A percentile compares a stretch with the other conserved stretches of the same genome.
Evolutionary conservation across 2,329 filamentous ascomycete species (phyloP).

Genomic region (Paecilomyces formosus): DNA sequence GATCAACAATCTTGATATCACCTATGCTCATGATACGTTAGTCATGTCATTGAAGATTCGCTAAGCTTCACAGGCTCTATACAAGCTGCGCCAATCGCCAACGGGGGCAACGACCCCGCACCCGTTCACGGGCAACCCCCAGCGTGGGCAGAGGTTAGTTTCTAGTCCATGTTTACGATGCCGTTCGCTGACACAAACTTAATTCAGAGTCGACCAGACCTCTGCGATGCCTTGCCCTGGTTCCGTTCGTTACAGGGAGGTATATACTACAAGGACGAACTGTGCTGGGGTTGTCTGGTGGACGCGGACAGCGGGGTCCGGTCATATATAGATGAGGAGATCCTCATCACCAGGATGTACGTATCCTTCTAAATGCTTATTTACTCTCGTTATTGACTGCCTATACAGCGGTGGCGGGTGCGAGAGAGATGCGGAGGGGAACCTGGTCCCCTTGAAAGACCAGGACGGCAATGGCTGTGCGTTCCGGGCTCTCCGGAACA

Average conservation of each 20-base stretch:
- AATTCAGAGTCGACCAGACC: constrained; percentile 42
- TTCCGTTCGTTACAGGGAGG: constrained; percentile 56
- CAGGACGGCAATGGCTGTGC: constrained; percentile 31
- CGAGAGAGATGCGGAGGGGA: constrained; percentile 38
- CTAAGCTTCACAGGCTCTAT: neutral
- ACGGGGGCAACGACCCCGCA: neutral
- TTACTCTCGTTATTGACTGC: constrained; percentile 9
- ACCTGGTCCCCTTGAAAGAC: constrained; percentile 41
- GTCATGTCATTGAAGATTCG: neutral
- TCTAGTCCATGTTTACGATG: neutral
- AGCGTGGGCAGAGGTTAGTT: constrained; percentile 47
- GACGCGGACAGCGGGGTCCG: constrained; percentile 48
- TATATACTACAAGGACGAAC: constrained; percentile 43
- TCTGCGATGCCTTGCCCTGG: constrained; percentile 59
- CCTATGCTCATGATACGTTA: no score
- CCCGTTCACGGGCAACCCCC: constrained; percentile 31
- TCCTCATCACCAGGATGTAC: constrained; percentile 58
- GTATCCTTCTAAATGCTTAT: constrained; percentile 14
- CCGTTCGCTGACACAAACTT: neutral
- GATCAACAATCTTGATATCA: no score
- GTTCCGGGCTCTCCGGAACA: constrained; percentile 38
- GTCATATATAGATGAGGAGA: constrained; percentile 53
- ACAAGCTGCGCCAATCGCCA: neutral
- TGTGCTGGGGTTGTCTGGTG: constrained; percentile 53
- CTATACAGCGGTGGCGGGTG: constrained; percentile 47